Percentiles rank a stretch among this genome's conserved stretches.
These are phyloP conservation scores for Chaetoscypha palmicola DNA, from an alignment of 2,329 filamentous ascomycete species.

Conservation along the genomic window DNA sequence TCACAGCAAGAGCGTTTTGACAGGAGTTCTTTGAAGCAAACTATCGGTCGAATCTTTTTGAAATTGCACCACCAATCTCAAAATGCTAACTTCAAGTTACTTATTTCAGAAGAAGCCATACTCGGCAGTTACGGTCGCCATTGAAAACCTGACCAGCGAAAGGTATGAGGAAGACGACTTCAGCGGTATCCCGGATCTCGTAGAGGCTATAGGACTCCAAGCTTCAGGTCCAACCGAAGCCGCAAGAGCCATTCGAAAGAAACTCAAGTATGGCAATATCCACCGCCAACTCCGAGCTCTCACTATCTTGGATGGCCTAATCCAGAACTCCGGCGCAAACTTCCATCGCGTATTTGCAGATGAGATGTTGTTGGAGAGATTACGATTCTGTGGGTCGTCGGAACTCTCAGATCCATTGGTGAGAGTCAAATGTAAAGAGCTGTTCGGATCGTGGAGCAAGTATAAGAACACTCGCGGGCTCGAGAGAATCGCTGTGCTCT, in stretches of 20 bases:
- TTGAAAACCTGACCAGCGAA: constrained; percentile 87
- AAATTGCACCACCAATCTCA: no score
- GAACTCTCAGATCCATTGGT: constrained; percentile 78
- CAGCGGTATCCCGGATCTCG: constrained; percentile 84
- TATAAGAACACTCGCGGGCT: constrained; percentile 79
- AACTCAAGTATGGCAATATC: constrained; percentile 95
- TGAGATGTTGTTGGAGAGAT: constrained; percentile 82
- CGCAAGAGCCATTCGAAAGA: constrained; percentile 88
- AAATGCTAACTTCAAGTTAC: constrained; percentile 7
- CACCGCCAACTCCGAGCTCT: constrained; percentile 87
- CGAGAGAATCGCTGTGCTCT: constrained; percentile 70
- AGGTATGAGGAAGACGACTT: constrained; percentile 86
- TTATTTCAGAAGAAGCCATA: constrained; percentile 68
- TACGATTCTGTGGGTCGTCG: constrained; percentile 81
- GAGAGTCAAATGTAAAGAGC: constrained; percentile 76
- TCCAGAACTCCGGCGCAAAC: constrained; percentile 83
- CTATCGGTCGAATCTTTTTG: no score
- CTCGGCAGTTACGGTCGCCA: constrained; percentile 84
- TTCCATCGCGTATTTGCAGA: constrained; percentile 87
- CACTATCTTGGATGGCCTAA: constrained; percentile 82
- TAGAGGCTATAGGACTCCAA: constrained; percentile 90
- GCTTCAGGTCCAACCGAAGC: constrained; percentile 80
- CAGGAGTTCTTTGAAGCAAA: no score
- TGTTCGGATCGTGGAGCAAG: constrained; percentile 84
- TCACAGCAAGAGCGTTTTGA: no score